Percentiles rank a stretch among this genome's conserved stretches.
These are phyloP conservation scores for Globisporangium solare DNA, from an alignment of 352 stramenopile genomes.

Conservation along the genomic window DNA sequence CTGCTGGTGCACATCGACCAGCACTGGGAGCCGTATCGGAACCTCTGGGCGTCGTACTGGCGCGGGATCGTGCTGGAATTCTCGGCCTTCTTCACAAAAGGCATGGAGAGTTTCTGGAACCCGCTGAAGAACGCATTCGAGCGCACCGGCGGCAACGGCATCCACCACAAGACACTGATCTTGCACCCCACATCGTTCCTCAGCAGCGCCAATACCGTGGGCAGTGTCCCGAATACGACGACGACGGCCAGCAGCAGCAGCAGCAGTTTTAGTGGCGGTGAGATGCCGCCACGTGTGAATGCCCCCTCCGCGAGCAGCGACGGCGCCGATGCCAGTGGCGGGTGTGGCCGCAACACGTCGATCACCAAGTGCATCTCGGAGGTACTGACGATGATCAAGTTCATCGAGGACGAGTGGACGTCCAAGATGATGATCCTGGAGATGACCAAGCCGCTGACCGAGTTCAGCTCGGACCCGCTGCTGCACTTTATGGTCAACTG, in stretches of 20 bases:
- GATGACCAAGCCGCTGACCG: conserved; percentile 62
- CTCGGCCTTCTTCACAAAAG: conserved; percentile 57
- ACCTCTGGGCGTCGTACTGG: conserved; percentile 59
- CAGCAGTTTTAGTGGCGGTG: not conserved
- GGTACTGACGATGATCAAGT: conserved; percentile 59
- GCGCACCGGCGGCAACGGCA: conserved; percentile 17
- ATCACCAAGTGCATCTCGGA: conserved; percentile 57
- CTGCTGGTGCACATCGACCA: conserved; percentile 43
- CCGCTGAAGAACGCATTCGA: conserved; percentile 56
- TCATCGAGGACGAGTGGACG: conserved; percentile 67
- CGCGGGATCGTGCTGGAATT: conserved; percentile 59
- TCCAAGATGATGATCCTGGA: conserved; percentile 71
- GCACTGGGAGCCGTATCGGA: conserved; percentile 56
- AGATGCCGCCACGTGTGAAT: not conserved
- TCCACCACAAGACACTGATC: not conserved
- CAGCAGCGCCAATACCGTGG: not conserved
- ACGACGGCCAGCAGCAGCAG: too few relatives aligned
- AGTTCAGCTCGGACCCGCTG: conserved; percentile 48
- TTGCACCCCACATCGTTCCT: too few relatives aligned
- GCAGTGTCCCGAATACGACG: not conserved
- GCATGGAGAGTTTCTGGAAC: conserved; percentile 60
- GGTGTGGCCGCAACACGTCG: conserved; percentile 11
- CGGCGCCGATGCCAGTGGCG: not conserved
- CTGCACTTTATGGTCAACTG: conserved; percentile 70
- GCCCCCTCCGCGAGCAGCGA: not conserved